Evolutionary conservation across 805 yeast genomes (phyloP).

Genomic region (Pichia scutulata): DNA sequence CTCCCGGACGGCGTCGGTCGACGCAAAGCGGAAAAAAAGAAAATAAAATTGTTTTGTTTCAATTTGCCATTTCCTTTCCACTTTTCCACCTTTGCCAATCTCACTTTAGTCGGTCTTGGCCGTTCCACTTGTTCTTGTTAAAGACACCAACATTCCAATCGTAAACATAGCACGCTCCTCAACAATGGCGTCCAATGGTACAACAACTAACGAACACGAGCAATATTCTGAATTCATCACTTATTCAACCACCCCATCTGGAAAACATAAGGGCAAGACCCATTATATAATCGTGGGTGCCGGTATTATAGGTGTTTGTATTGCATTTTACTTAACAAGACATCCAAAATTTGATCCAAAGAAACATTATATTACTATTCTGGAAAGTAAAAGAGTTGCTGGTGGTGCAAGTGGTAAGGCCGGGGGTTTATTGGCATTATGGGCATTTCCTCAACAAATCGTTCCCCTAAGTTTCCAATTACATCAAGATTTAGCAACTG

Average conservation of each 20-base stretch:
- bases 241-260: constrained; percentile 36
- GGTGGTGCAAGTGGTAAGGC: constrained; percentile 98
- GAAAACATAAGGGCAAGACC: constrained; percentile 50
- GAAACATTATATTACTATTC: constrained; percentile 71
- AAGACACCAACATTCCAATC: neutral
- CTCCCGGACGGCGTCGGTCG: neutral
- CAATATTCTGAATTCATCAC: constrained; percentile 24
- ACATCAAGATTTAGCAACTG: constrained; percentile 74
- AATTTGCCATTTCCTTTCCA: neutral
- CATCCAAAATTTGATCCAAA: constrained; percentile 74
- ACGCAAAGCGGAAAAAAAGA: neutral
- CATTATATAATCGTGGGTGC: constrained; percentile 88
- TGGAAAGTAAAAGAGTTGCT: constrained; percentile 89
- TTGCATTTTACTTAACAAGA: constrained; percentile 78
- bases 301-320: constrained; percentile 93
- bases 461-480: constrained; percentile 82
- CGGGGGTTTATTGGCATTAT: constrained; percentile 86
- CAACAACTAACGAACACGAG: constrained; percentile 2
- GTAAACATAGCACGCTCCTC: too few relatives aligned
- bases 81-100: neutral
- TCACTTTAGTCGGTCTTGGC: neutral
- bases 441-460: constrained; percentile 96
- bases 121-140: neutral
- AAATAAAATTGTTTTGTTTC: neutral
- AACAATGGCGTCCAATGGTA: neutral